Conservation (phyloP, 2,329 filamentous ascomycete genomes). For the Aspergillus versicolor region DNA sequence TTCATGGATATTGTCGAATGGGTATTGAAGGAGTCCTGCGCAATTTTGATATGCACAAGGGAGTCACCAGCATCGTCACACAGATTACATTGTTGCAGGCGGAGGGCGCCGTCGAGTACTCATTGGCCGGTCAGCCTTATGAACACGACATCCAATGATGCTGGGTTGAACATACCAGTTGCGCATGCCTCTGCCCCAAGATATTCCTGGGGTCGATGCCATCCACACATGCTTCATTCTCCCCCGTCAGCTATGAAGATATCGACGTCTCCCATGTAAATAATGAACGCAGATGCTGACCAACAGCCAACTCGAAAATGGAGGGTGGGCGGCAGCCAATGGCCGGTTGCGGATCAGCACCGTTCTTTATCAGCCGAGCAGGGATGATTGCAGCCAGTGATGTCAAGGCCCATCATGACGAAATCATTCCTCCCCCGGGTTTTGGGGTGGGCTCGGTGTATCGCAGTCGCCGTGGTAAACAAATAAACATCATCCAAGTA, state of each 20-base stretch:
- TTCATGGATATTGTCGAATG: neutral
- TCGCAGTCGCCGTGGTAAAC: neutral
- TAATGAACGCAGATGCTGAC: no score
- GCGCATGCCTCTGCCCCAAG: no score
- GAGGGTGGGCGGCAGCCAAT: slow-evolving; percentile 11
- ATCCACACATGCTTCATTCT: no score
- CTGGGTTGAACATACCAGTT: no score
- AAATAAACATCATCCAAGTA: neutral
- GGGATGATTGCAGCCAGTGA: slow-evolving; percentile 3
- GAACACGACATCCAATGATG: neutral
- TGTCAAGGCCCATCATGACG: neutral
- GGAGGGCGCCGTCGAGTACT: neutral
- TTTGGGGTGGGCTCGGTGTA: neutral
- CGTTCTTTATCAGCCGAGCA: slow-evolving; percentile 20
- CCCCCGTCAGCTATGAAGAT: no score
- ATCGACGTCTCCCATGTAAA: no score
- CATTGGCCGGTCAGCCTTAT: slow-evolving; percentile 1
- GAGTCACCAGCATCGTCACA: no score
- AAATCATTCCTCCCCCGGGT: neutral
- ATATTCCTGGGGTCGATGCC: no score
- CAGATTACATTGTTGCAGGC: neutral
- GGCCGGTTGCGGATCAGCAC: slow-evolving; percentile 16
- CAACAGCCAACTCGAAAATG: neutral
- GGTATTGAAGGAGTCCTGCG: neutral
- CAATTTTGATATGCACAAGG: neutral